Percentiles rank a stretch among this genome's conserved stretches.
Evolutionary conservation across 345 rosid species (phyloP).

Genomic region (Gossypium turneri): DNA sequence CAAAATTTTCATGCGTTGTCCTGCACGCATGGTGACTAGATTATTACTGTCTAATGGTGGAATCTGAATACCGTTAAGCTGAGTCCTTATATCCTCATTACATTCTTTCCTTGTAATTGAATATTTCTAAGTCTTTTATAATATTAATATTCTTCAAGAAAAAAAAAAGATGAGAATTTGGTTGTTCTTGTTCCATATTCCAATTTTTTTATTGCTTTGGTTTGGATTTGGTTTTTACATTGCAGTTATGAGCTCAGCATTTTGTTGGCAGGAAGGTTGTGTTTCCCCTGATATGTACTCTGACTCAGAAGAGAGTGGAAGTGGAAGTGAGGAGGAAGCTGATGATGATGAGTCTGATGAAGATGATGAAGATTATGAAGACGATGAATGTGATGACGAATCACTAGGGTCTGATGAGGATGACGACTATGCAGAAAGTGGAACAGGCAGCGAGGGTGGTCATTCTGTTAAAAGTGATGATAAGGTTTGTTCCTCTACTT

Average conservation of each 20-base stretch:
- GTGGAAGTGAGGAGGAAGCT: conserved; percentile 74
- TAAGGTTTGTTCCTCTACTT: conserved; percentile 40
- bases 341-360: conserved; percentile 84
- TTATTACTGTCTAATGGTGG: conserved; percentile 5
- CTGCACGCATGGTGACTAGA: neutral
- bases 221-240: conserved; percentile 23
- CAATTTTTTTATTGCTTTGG: conserved; percentile 8
- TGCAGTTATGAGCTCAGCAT: conserved; percentile 20
- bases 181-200: neutral
- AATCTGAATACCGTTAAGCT: neutral
- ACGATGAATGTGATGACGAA: conserved; percentile 45
- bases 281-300: conserved; percentile 73
- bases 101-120: neutral
- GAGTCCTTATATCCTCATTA: neutral
- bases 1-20: neutral
- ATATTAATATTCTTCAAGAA: neutral
- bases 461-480: conserved; percentile 41
- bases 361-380: conserved; percentile 47
- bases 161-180: neutral
- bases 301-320: conserved; percentile 74
- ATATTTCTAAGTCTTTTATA: neutral
- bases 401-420: conserved; percentile 53
- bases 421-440: conserved; percentile 46
- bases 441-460: conserved; percentile 42
- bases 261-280: conserved; percentile 67